These are phyloP conservation scores for Chrysosphaeria jannelii DNA, from an alignment of 2,329 filamentous ascomycete species.

Conservation along the genomic window DNA sequence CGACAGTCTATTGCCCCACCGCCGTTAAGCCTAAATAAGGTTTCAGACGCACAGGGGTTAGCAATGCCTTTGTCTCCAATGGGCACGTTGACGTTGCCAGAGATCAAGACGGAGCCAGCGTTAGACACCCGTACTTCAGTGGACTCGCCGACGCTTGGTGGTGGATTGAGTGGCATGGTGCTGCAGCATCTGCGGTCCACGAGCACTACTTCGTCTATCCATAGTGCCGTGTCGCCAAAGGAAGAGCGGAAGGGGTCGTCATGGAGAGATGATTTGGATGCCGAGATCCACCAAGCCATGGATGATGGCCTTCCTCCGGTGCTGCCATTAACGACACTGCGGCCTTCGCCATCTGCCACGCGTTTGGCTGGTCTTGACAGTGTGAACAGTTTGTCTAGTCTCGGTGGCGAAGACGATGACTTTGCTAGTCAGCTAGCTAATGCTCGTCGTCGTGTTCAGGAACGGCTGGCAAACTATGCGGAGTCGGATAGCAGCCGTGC, in stretches of 20 bases:
- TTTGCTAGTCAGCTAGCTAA: slow-evolving; percentile 45
- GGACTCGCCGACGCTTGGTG: slow-evolving; percentile 56
- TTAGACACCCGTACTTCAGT: slow-evolving; percentile 7
- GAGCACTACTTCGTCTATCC: slow-evolving; percentile 59
- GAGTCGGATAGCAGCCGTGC: slow-evolving; percentile 24
- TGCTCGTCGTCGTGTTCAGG: slow-evolving; percentile 38
- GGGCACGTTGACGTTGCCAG: slow-evolving; percentile 1
- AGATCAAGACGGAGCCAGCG: not conserved
- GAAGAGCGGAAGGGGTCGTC: slow-evolving; percentile 10
- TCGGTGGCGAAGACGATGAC: slow-evolving; percentile 24
- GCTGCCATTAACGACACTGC: not conserved
- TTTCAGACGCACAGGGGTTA: too few relatives aligned
- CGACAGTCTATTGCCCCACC: slow-evolving; percentile 15
- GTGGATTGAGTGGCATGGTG: slow-evolving; percentile 52
- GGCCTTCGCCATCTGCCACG: slow-evolving; percentile 1
- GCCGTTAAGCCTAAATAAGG: too few relatives aligned
- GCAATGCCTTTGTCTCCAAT: too few relatives aligned
- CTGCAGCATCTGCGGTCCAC: slow-evolving; percentile 56
- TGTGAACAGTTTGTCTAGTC: slow-evolving; percentile 30
- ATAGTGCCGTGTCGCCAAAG: slow-evolving; percentile 12
- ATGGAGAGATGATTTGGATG: slow-evolving; percentile 12
- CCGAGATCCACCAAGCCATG: too few relatives aligned
- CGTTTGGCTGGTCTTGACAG: too few relatives aligned
- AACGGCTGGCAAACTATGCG: slow-evolving; percentile 38
- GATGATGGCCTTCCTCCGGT: too few relatives aligned